Percentiles rank a stretch among this genome's conserved stretches.
phyloP scores from a whole-genome alignment of 148 eudicot species.

The Chenopodium formosanum region DNA sequence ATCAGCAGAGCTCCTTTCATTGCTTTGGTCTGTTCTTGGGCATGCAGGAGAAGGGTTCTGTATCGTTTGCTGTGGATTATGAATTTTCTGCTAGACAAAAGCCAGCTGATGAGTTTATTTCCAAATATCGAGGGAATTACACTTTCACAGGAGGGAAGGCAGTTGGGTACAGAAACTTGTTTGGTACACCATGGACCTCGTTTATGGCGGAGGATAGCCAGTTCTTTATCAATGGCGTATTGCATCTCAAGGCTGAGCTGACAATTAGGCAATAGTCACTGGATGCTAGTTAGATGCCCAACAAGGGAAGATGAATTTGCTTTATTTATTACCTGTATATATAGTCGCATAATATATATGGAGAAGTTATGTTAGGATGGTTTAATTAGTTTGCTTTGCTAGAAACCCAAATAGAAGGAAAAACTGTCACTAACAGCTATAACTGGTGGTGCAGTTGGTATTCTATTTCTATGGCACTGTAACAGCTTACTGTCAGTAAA shows the following conservation, averaged over 20 bases:
- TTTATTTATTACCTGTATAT: no score
- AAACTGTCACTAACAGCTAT: no score
- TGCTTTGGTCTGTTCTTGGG: conserved; percentile 79
- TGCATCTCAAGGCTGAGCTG: conserved; percentile 71
- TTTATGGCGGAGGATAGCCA: conserved; percentile 62
- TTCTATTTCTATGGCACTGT: no score
- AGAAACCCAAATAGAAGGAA: no score
- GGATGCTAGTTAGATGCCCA: conserved; percentile 2
- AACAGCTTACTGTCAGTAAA: no score
- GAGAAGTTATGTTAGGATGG: no score
- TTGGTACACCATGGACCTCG: conserved; percentile 53
- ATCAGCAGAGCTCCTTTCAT: conserved; percentile 56
- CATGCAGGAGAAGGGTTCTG: conserved; percentile 75
- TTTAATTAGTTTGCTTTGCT: no score
- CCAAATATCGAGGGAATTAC: conserved; percentile 57
- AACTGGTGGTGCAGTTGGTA: no score
- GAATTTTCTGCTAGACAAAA: conserved; percentile 60
- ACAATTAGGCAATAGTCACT: conserved; percentile 40
- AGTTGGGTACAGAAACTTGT: conserved; percentile 67
- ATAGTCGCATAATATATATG: no score
- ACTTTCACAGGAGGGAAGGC: conserved; percentile 69
- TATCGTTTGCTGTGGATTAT: conserved; percentile 51
- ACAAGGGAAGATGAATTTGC: no score
- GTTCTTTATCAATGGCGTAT: conserved; percentile 53
- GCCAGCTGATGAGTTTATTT: conserved; percentile 39